Base-by-base conservation (phyloP, 2,329 filamentous ascomycete species). In the Thielaviopsis ethacetica region DNA sequence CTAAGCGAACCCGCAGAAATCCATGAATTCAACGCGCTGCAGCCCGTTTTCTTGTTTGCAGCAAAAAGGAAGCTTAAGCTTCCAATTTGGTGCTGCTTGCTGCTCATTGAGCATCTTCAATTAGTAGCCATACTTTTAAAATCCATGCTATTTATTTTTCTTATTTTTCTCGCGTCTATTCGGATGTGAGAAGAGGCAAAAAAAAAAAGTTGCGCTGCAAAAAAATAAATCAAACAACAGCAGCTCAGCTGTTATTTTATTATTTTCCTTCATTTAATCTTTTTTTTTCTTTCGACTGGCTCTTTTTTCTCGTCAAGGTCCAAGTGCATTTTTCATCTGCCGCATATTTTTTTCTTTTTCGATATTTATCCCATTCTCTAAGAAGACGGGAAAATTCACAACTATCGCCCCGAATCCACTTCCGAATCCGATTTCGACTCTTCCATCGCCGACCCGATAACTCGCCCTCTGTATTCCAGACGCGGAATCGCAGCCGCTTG, bases 401-500 rank as follows among this genome's bases (percentile, higher is more conserved):
- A 4, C 19, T 17, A 17, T 17, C 41, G 19, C n/a, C 41, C 12
- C n/a, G n/a, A 47, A n/a, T 17, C n/a, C 9, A 19, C 13, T 19
- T 6, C 17, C 41, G 41, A 47, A n/a, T 47, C 41, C 41, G 41
- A 47, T 47, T 17, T 47, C 41, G 41, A 47, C 17, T 19, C 17
- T 47, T 47, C 17, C 41, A 47, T 47, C 17, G 41, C 58, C 55
- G 54, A 50, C 9, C 26, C 4, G 4, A n/a, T n/a, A n/a, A n/a
- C 9, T 27, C 26, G 26, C 26, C 26, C 26, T 60, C 59, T 56
- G 51, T 17, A 12, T 3, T 13, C 38, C 5, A 6, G 38, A 41
- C 38, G 41, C 41, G 15, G 41, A 47, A 47, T 47, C 41, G 41
- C 41, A 47, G 41, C 41, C n/a, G 41, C 67, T 65, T 67, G 68